Evolutionary conservation across 1,284 basidiomycete species (phyloP).

Genomic region (Cryptococcus sp.): DNA sequence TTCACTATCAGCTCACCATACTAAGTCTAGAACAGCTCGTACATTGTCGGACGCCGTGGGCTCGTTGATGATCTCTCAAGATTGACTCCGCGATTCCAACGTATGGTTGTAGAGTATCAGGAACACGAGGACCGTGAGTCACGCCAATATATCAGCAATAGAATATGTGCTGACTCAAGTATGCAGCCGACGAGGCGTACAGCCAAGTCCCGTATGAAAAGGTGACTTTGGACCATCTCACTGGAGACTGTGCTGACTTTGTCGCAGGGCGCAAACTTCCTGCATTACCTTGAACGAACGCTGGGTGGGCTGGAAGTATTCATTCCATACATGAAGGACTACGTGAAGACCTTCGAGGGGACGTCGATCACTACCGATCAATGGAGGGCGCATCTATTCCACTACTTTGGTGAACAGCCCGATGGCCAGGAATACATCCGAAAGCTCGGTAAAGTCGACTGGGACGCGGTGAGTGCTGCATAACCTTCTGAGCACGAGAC

Average conservation of each 20-base stretch:
- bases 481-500: slow-evolving; percentile 26
- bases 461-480: slow-evolving; percentile 61
- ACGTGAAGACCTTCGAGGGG: slow-evolving; percentile 57
- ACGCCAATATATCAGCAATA: too few species aligned
- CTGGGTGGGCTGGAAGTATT: slow-evolving; percentile 86
- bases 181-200: slow-evolving; percentile 73
- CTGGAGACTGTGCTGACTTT: slow-evolving; percentile 2
- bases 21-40: slow-evolving; percentile 34
- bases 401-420: slow-evolving; percentile 64
- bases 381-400: slow-evolving; percentile 83
- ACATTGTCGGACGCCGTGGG: slow-evolving; percentile 59
- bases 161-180: too few species aligned
- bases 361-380: slow-evolving; percentile 83
- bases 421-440: slow-evolving; percentile 66
- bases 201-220: slow-evolving; percentile 72
- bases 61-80: slow-evolving; percentile 68
- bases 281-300: slow-evolving; percentile 68
- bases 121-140: slow-evolving; percentile 45
- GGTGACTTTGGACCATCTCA: slow-evolving; percentile 31
- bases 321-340: slow-evolving; percentile 71
- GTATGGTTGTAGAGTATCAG: slow-evolving; percentile 80
- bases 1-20: slow-evolving; percentile 6
- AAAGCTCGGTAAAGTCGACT: slow-evolving; percentile 72
- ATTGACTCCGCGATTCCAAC: slow-evolving; percentile 68
- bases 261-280: slow-evolving; percentile 63